Base-by-base conservation (phyloP, 306 rosid genomes). In the Fragaria vesca region DNA sequence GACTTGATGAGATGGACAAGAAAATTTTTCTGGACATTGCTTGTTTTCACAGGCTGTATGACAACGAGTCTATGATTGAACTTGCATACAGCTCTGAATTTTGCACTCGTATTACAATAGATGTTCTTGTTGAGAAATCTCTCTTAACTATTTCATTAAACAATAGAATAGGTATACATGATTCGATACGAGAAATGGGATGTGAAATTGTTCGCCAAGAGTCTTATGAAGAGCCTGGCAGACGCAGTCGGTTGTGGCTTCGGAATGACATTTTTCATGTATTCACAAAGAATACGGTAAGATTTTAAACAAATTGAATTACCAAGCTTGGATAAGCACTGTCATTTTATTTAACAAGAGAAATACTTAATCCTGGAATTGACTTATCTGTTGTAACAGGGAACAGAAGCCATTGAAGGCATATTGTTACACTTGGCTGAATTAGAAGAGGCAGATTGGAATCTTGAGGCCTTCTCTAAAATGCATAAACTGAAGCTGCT, bases 151-250 rank as follows among this genome's bases (percentile, higher is more conserved):
- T 58, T 24, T 58, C 67, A 61, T 12, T 17, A 20, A 63, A 8
- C 0, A 17, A 24, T 1, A 1, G 12, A 0, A 6, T 77, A 3
- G 58, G 6, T 9, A 72, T 88, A 82, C 89, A 88, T 78, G 77
- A 81, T 72, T 68, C 81, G 80, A 69, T 88, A 26, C 78, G 34
- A 42, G 55, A 83, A 9, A 73, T 85, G 84, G 90, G 83, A 16
- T 66, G 55, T 17, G 16, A 43, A 6, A 75, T 85, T 65, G 87
- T 83, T 57, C 40, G 43, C 3, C 26, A 62, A 65, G 78, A 85
- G 18, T 46, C 32, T 30, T 30, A 30, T 30, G 24, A 3, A 13
- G 62, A 73, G 6, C 69, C 75, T 6, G 42, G 52, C 4, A 40
- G 40, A 8, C 78, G 78, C 2, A 80, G 75, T 50, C 73, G 87